Evolutionary conservation across 2,329 filamentous ascomycete species (phyloP).

Genomic region (Ceratocystis variospora): DNA sequence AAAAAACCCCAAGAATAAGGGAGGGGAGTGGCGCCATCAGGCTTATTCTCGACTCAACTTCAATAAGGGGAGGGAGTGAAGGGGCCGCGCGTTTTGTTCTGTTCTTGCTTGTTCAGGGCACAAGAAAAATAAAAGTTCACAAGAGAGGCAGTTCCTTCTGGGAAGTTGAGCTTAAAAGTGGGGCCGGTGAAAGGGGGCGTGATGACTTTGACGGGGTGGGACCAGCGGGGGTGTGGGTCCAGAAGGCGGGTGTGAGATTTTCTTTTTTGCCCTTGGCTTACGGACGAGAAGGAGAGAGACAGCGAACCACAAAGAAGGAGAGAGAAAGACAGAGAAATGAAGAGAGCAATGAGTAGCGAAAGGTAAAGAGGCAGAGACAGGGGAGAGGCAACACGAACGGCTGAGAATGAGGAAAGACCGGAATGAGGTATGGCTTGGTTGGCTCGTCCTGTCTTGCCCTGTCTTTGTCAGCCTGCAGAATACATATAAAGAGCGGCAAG

Average conservation of each 20-base stretch:
- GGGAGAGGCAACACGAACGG: background rate
- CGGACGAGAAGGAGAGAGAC: background rate
- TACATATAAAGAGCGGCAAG: background rate
- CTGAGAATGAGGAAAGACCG: background rate
- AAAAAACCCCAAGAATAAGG: background rate
- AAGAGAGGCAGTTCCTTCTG: background rate
- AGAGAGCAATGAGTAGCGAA: background rate
- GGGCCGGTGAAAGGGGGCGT: background rate
- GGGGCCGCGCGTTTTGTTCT: background rate
- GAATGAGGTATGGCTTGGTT: background rate
- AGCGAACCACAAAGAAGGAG: background rate
- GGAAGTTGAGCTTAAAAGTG: background rate
- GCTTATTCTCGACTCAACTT: background rate
- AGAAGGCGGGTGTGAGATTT: background rate
- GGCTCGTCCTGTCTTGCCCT: too few species aligned
- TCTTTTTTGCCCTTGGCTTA: background rate
- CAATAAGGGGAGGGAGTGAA: too few species aligned
- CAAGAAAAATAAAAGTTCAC: background rate
- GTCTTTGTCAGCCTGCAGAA: background rate
- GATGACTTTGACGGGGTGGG: background rate
- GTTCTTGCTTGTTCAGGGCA: background rate
- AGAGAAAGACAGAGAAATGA: background rate
- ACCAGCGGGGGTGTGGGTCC: conserved; percentile 2
- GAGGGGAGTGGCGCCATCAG: background rate
- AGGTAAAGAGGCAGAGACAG: background rate